Conservation (phyloP, 2,329 filamentous ascomycete species). For the Leptodontidium sp. region DNA sequence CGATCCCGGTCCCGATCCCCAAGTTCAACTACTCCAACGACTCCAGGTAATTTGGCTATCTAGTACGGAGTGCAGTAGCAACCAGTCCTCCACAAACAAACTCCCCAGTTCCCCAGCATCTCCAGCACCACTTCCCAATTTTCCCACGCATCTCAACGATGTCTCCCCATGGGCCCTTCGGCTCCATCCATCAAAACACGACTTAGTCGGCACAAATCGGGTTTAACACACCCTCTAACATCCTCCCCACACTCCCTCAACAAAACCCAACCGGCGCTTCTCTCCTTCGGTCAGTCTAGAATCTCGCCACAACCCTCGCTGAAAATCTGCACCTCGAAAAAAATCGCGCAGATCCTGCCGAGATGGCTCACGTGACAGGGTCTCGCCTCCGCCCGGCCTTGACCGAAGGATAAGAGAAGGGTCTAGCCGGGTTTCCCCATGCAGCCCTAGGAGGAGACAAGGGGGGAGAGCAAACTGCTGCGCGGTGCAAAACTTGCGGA, state of each 20-base stretch:
- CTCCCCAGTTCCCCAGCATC: not conserved
- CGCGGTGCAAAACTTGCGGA: conserved; percentile 5
- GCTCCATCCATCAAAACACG: not conserved
- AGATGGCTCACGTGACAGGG: not conserved
- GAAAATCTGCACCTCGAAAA: not conserved
- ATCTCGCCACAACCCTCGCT: conserved; percentile 17
- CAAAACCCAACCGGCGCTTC: conserved; percentile 11
- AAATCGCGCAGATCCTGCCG: not conserved
- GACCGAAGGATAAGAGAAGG: conserved; percentile 4
- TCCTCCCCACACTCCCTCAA: not conserved
- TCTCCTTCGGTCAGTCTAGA: not conserved
- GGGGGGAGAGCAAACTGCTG: not conserved
- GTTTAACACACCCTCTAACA: not conserved
- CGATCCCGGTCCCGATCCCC: not conserved
- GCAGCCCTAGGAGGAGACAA: not conserved
- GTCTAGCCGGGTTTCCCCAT: not conserved
- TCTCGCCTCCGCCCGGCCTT: conserved; percentile 4
- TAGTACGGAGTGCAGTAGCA: too few relatives aligned
- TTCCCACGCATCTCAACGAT: too few relatives aligned
- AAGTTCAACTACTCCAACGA: not conserved
- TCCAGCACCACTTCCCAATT: not conserved
- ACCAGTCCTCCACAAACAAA: not conserved
- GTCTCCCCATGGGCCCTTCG: too few relatives aligned
- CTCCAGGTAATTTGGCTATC: not conserved
- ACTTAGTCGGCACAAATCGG: conserved; percentile 17